phyloP scores from a whole-genome alignment of 1,284 basidiomycete species.

The Clitocybe nebularis region DNA sequence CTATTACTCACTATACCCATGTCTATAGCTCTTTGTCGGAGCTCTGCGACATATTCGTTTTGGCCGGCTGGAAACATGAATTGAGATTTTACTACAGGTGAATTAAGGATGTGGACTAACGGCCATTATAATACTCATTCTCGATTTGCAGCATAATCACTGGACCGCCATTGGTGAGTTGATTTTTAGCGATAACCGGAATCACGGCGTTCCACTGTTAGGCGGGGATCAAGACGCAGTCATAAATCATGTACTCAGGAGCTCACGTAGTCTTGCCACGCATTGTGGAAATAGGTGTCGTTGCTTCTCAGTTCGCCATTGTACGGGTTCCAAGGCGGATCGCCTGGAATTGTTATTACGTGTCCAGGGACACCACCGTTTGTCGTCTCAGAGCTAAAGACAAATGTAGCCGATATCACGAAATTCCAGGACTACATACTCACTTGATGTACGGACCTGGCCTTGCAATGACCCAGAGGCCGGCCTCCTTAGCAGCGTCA shows the following conservation, averaged over 20 bases:
- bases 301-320: constrained; percentile 56
- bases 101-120: background rate
- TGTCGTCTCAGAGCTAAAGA: constrained; percentile 50
- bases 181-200: constrained; percentile 21
- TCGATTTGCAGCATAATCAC: constrained; percentile 17
- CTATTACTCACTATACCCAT: constrained; percentile 12
- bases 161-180: constrained; percentile 24
- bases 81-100: background rate
- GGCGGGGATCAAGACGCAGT: too few relatives aligned
- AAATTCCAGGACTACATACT: background rate
- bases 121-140: constrained; percentile 15
- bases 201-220: constrained; percentile 42
- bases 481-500: constrained; percentile 24
- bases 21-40: constrained; percentile 13
- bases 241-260: background rate
- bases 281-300: constrained; percentile 48
- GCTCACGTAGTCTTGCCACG: constrained; percentile 58
- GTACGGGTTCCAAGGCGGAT: constrained; percentile 48
- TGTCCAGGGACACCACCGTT: constrained; percentile 62
- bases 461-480: constrained; percentile 22
- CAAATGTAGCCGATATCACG: background rate
- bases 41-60: constrained; percentile 16
- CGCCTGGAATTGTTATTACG: constrained; percentile 30
- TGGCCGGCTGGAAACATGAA: constrained; percentile 10
- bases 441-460: constrained; percentile 49